A percentile compares a stretch with the other conserved stretches of the same genome.
Evolutionary conservation across 306 rosid genomes (phyloP).

Genomic region (Rosa chinensis): DNA sequence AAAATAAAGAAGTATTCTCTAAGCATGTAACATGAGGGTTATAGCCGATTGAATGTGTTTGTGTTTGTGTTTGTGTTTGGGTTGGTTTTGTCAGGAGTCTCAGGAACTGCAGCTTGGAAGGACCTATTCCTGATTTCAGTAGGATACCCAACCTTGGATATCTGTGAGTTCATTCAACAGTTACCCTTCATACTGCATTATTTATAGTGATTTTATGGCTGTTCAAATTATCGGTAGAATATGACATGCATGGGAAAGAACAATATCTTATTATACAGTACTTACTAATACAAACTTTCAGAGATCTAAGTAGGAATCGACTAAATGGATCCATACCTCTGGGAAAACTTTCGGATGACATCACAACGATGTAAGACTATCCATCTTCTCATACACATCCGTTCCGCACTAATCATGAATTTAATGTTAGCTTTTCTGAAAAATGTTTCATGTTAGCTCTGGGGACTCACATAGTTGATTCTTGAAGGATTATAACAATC

Average conservation of each 20-base stretch:
- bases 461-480: background rate
- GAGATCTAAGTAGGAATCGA: slow-evolving; percentile 79
- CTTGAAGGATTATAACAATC: background rate
- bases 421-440: background rate
- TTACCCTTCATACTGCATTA: slow-evolving; percentile 4
- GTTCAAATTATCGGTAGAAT: slow-evolving; percentile 5
- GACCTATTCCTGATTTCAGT: slow-evolving; percentile 88
- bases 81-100: slow-evolving; percentile 65
- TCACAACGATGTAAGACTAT: slow-evolving; percentile 84
- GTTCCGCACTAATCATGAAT: background rate
- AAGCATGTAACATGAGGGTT: background rate
- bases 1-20: background rate
- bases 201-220: background rate
- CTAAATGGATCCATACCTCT: slow-evolving; percentile 71
- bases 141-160: slow-evolving; percentile 48
- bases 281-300: slow-evolving; percentile 42
- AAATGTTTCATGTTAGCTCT: background rate
- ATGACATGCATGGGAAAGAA: background rate
- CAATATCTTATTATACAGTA: slow-evolving; percentile 21
- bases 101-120: slow-evolving; percentile 78
- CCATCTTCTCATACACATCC: slow-evolving; percentile 21
- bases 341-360: slow-evolving; percentile 50
- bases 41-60: slow-evolving; percentile 16
- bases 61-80: slow-evolving; percentile 21
- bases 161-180: slow-evolving; percentile 57